Evolutionary conservation across 2,329 filamentous ascomycete species (phyloP), one percentile per base, ranked within the genome.

Genomic region (Parasarocladium wereldwijsianum): DNA sequence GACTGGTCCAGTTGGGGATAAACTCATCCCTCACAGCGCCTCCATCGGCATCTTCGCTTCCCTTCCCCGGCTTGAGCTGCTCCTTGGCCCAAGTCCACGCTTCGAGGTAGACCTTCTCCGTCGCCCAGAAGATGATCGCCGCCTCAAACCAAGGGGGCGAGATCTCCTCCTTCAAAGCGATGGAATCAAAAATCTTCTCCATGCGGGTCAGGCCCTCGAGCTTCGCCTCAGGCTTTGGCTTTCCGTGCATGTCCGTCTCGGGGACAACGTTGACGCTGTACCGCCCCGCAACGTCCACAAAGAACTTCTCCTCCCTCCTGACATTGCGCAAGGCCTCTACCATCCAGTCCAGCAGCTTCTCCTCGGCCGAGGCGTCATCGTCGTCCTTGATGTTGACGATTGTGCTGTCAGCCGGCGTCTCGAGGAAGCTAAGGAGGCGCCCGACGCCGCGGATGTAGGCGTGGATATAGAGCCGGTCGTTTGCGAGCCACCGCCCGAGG

Each of bases 111-210:
- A 62, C 66, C 26, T 61, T 70, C 52, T 87, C 80, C 2, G 76
- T 83, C n/a, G 71, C 73, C 73, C 77, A 86, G 15, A 85, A 65
- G n/a, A 81, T 63, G 3, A 82, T 65, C 36, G 82, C 59, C 5
- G 74, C 76, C 45, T 84, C 76, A 3, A 85, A 52, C 43, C 58
- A 63, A 0, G 55, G 50, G 1, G 81, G 45, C 2, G 38, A 32
- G 2, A 41, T 37, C 2, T 52, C 61, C 3, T 57, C 55, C 6
- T 56, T 58, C 0, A 62, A 52, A 29, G 60, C 60, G 9, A 66
- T 58, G 4, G 62, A 62, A n/a, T 59, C 63, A 33, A 72, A 65
- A 4, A 81, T 65, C 13, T 36, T 36, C 29, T 57, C 47, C 37
- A 57, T 54, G 23, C 54, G 47, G 3, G 40, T 36, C 6, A 59